Conservation (phyloP, 2,329 filamentous ascomycete genomes). For the Venturia nashicola region DNA sequence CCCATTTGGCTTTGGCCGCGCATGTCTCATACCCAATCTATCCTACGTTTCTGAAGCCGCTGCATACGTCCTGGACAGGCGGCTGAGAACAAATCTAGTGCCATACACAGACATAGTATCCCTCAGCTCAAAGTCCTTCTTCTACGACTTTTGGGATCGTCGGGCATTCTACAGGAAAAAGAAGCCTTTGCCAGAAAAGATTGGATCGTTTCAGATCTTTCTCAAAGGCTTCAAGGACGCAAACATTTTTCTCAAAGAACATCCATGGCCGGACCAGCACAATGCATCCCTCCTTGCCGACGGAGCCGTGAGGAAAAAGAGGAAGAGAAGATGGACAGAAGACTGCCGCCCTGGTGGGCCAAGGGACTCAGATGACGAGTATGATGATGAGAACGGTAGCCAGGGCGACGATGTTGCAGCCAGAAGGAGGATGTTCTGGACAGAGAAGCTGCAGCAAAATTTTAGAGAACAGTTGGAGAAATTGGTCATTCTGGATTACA, state of each 20-base stretch:
- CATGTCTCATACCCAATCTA: constrained; percentile 91
- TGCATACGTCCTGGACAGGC: constrained; percentile 85
- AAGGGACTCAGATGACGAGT: constrained; percentile 49
- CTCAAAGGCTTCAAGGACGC: constrained; percentile 95
- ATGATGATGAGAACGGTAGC: constrained; percentile 28
- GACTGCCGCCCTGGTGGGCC: constrained; percentile 60
- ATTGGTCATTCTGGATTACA: constrained; percentile 92
- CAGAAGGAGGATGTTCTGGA: constrained; percentile 63
- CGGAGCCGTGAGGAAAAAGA: constrained; percentile 54
- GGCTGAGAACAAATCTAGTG: constrained; percentile 81
- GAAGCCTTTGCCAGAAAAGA: constrained; percentile 76
- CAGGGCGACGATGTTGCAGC: constrained; percentile 18
- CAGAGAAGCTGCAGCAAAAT: constrained; percentile 72
- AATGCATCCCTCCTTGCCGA: constrained; percentile 41
- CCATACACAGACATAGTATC: constrained; percentile 94
- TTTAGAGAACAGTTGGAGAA: constrained; percentile 95
- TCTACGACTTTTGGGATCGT: constrained; percentile 96
- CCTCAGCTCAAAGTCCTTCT: constrained; percentile 91
- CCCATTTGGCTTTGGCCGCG: constrained; percentile 90
- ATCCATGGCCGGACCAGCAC: constrained; percentile 93
- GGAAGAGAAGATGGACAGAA: constrained; percentile 59
- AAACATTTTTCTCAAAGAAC: constrained; percentile 84
- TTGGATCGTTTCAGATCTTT: constrained; percentile 95
- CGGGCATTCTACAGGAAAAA: constrained; percentile 78
- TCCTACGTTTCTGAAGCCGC: constrained; percentile 97